Conservation (phyloP, 805 yeast genomes). For the Vanderwaltozyma polyspora region DNA sequence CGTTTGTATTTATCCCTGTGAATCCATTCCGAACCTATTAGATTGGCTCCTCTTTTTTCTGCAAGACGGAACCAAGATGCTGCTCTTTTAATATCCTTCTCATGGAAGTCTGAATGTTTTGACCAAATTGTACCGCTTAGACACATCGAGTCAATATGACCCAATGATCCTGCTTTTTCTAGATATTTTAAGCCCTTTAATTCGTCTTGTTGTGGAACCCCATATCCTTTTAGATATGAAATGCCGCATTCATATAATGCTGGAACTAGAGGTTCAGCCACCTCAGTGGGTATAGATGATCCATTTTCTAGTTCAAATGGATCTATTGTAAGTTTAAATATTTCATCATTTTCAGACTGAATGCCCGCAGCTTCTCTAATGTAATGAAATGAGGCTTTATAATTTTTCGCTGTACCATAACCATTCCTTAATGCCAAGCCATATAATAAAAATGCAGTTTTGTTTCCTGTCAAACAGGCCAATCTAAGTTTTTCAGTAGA, state of each 20-base stretch:
- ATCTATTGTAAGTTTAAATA: constrained; percentile 18
- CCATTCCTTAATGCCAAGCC: constrained; percentile 59
- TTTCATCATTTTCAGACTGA: constrained; percentile 16
- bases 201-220: constrained; percentile 36
- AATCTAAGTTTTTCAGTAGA: constrained; percentile 57
- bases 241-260: constrained; percentile 55
- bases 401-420: constrained; percentile 52
- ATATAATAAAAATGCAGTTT: constrained; percentile 58
- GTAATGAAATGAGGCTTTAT: constrained; percentile 46
- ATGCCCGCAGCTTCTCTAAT: constrained; percentile 41
- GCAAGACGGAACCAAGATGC: constrained; percentile 63
- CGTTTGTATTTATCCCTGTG: constrained; percentile 59
- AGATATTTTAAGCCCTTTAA: constrained; percentile 44
- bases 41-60: constrained; percentile 46
- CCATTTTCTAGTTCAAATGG: constrained; percentile 26
- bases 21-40: constrained; percentile 66
- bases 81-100: constrained; percentile 49
- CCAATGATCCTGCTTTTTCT: constrained; percentile 56
- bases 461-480: constrained; percentile 51
- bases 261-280: constrained; percentile 35
- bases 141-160: constrained; percentile 57
- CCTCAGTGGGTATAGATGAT: constrained; percentile 26
- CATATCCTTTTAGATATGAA: constrained; percentile 46
- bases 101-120: constrained; percentile 38
- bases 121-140: constrained; percentile 63